These are phyloP conservation scores for Ganoderma meredithae DNA, from an alignment of 1,284 basidiomycete species.

Conservation along the genomic window DNA sequence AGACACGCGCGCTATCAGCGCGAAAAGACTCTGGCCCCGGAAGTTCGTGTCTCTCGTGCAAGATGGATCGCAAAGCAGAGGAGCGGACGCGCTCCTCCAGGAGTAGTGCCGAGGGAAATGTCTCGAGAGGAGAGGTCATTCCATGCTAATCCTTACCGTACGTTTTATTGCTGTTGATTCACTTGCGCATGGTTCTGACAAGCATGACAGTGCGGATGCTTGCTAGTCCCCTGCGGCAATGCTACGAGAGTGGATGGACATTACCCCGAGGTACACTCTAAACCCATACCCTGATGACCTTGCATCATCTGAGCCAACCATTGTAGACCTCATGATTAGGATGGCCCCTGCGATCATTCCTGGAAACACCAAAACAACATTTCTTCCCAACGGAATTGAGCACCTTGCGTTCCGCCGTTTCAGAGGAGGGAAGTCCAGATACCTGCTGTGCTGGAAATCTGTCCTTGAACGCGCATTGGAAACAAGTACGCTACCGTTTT, in stretches of 20 bases:
- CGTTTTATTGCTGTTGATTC: slow-evolving; percentile 36
- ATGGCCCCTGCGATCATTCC: slow-evolving; percentile 57
- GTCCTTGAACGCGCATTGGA: slow-evolving; percentile 47
- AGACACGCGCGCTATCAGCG: slow-evolving; percentile 27
- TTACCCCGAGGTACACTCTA: slow-evolving; percentile 62
- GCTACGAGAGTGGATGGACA: slow-evolving; percentile 55
- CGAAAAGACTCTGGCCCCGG: slow-evolving; percentile 26
- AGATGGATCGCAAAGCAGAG: slow-evolving; percentile 16
- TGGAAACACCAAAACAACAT: slow-evolving; percentile 27
- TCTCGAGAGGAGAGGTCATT: slow-evolving; percentile 63
- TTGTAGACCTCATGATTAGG: slow-evolving; percentile 71
- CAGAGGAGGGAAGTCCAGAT: slow-evolving; percentile 52
- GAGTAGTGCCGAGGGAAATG: slow-evolving; percentile 63
- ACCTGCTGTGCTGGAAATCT: slow-evolving; percentile 65
- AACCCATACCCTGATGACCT: not conserved
- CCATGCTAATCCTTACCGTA: slow-evolving; percentile 80
- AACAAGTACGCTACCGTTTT: slow-evolving; percentile 41
- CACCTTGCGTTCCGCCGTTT: slow-evolving; percentile 64
- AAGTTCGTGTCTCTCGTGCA: slow-evolving; percentile 18
- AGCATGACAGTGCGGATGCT: slow-evolving; percentile 71
- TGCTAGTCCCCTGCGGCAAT: slow-evolving; percentile 64
- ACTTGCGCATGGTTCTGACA: not conserved
- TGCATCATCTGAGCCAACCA: slow-evolving; percentile 15
- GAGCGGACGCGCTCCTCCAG: slow-evolving; percentile 21
- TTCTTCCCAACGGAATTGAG: slow-evolving; percentile 74